Evolutionary conservation across 2,329 filamentous ascomycete species (phyloP).

Genomic region (Camillea tinctor): DNA sequence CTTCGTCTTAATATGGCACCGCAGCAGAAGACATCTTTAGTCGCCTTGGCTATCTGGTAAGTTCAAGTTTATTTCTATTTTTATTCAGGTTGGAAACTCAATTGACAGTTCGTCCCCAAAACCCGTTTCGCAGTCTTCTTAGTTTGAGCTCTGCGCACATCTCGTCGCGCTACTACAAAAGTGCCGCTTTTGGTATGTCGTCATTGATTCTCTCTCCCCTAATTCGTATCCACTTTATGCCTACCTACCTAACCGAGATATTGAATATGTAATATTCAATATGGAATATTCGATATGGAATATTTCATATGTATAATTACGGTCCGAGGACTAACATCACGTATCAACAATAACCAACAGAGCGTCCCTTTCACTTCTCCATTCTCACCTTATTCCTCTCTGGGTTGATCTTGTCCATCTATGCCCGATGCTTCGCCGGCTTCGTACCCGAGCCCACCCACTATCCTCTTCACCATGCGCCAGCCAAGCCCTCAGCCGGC

Average conservation of each 20-base stretch:
- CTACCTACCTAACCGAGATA: too few relatives aligned
- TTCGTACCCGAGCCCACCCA: conserved; percentile 8
- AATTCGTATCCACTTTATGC: not conserved
- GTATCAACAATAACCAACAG: conserved; percentile 17
- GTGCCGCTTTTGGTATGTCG: conserved; percentile 37
- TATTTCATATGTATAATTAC: not conserved
- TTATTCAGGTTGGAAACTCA: not conserved
- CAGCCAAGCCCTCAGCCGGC: conserved; percentile 5
- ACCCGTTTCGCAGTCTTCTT: conserved; percentile 17
- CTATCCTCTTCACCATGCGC: not conserved
- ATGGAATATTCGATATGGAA: too few relatives aligned
- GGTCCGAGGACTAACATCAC: not conserved
- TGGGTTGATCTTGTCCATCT: conserved; percentile 19
- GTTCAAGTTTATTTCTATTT: not conserved
- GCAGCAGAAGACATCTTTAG: not conserved
- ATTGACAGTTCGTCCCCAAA: not conserved
- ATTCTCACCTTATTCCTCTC: conserved; percentile 28
- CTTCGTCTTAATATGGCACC: not conserved
- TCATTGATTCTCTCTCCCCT: not conserved
- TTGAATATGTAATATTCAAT: too few relatives aligned
- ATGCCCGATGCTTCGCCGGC: conserved; percentile 15
- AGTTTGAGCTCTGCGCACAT: conserved; percentile 24
- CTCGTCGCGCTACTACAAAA: conserved; percentile 34
- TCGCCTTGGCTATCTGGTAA: not conserved
- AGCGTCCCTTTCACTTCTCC: conserved; percentile 37